These are phyloP conservation scores for Sarcodon sp. DNA, from an alignment of 768 basidiomycete species.

Conservation along the genomic window DNA sequence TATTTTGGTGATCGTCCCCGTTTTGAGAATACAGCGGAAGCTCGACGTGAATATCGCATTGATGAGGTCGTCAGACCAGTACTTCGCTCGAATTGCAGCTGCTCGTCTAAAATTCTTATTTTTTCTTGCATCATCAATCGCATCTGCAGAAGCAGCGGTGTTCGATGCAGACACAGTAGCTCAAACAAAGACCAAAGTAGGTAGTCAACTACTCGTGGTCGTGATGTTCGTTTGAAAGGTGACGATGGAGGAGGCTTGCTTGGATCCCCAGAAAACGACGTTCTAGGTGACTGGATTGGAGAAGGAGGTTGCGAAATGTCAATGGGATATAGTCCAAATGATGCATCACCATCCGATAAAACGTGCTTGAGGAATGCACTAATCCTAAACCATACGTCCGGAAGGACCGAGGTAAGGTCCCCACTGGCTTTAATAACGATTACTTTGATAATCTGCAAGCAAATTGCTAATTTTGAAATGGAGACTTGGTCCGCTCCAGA, in stretches of 20 bases:
- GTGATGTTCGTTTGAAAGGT: conserved; percentile 12
- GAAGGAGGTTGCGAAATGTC: conserved; percentile 36
- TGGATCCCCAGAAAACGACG: conserved; percentile 4
- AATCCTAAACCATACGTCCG: conserved; percentile 55
- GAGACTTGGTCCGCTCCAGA: conserved; percentile 6
- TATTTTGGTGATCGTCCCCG: conserved; percentile 28
- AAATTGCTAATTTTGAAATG: conserved; percentile 26
- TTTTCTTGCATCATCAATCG: conserved; percentile 57
- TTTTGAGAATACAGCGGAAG: conserved; percentile 46
- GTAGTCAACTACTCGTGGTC: conserved; percentile 57
- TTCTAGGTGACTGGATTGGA: conserved; percentile 34
- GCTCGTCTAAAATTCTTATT: conserved; percentile 36
- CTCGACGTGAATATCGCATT: conserved; percentile 23
- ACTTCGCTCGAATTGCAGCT: conserved; percentile 23
- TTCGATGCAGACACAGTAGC: conserved; percentile 47
- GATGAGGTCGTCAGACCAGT: conserved; percentile 5
- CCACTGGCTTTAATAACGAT: conserved; percentile 49
- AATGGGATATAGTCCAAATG: conserved; percentile 35
- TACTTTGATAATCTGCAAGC: conserved; percentile 56
- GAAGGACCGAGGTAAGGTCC: conserved; percentile 40
- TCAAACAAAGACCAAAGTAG: conserved; percentile 62
- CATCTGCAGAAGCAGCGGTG: conserved; percentile 52
- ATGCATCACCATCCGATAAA: conserved; percentile 45
- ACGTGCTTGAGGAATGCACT: conserved; percentile 35
- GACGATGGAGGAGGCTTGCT: conserved; percentile 10